Percentiles rank a stretch among this genome's conserved stretches.
Conservation (phyloP, 2,329 filamentous ascomycete species). For the Neophaeococcomyces aloes region DNA sequence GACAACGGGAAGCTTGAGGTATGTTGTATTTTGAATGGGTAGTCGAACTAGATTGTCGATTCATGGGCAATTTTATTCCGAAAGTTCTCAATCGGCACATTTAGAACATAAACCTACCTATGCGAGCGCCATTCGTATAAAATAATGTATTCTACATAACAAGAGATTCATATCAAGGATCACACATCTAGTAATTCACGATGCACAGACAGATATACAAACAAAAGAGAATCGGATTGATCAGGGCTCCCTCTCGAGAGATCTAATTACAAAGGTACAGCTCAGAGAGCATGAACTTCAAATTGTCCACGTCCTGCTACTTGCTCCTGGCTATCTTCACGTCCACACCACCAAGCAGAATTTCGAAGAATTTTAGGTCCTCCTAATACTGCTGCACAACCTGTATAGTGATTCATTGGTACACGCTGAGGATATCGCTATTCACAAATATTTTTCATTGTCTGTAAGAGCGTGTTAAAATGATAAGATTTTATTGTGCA, state of each 20-base stretch:
- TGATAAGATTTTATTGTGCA: not conserved
- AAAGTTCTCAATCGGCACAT: too few species aligned
- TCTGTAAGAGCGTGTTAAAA: not conserved
- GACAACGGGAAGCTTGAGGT: too few species aligned
- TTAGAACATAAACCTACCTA: too few species aligned
- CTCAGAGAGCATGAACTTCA: conserved; percentile 3
- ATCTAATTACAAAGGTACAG: conserved; percentile 8
- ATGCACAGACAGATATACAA: not conserved
- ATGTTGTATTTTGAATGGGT: too few species aligned
- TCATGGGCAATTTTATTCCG: too few species aligned
- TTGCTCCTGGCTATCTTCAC: conserved; percentile 3
- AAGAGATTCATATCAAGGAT: too few species aligned
- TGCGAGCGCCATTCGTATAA: too few species aligned
- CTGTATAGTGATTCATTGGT: conserved; percentile 6
- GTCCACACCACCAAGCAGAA: conserved; percentile 1
- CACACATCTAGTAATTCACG: too few species aligned
- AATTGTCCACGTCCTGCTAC: conserved; percentile 1
- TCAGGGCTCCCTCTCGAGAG: conserved; percentile 6
- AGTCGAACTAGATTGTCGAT: too few species aligned
- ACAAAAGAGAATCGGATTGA: conserved; percentile 8
- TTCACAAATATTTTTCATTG: conserved; percentile 1
- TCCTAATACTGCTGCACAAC: not conserved
- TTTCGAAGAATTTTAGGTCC: too few species aligned
- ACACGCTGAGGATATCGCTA: conserved; percentile 4
- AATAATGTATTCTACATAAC: too few species aligned